A percentile compares a stretch with the other conserved stretches of the same genome.
phyloP scores from a whole-genome alignment of 2,329 filamentous ascomycete genomes.

The Ceratocystis ficicola region DNA sequence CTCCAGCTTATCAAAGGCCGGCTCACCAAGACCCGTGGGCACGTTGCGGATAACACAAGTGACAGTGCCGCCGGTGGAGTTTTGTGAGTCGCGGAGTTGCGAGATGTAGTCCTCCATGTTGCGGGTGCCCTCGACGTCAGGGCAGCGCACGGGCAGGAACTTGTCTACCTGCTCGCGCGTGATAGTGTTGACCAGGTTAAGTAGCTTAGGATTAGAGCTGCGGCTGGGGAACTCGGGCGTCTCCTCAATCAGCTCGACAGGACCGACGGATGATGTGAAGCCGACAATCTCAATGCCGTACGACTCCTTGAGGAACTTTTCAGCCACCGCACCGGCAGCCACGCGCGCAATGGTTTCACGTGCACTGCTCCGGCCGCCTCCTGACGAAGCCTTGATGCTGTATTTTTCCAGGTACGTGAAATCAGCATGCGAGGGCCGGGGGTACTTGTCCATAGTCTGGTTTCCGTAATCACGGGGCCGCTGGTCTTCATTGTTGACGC shows the following conservation, averaged over 20 bases:
- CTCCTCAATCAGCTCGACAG: slow-evolving; percentile 62
- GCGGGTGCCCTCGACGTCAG: slow-evolving; percentile 49
- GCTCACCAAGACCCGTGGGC: slow-evolving; percentile 79
- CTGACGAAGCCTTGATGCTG: slow-evolving; percentile 79
- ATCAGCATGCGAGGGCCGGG: slow-evolving; percentile 84
- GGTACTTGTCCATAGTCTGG: slow-evolving; percentile 82
- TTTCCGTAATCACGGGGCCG: slow-evolving; percentile 82
- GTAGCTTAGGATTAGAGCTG: slow-evolving; percentile 66
- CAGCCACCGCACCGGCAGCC: slow-evolving; percentile 80
- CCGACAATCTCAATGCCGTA: slow-evolving; percentile 85
- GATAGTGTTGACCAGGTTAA: slow-evolving; percentile 59
- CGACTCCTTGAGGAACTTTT: slow-evolving; percentile 74
- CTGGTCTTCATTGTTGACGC: slow-evolving; percentile 86
- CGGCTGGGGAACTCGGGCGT: slow-evolving; percentile 54
- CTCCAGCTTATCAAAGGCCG: slow-evolving; percentile 91
- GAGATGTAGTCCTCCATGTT: slow-evolving; percentile 73
- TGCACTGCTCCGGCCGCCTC: slow-evolving; percentile 83
- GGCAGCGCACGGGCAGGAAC: slow-evolving; percentile 79
- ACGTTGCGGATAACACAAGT: slow-evolving; percentile 85
- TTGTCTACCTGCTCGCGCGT: slow-evolving; percentile 66
- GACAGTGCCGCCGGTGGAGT: slow-evolving; percentile 90
- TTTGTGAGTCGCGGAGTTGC: slow-evolving; percentile 61
- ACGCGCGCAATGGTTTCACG: slow-evolving; percentile 90
- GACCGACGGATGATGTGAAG: slow-evolving; percentile 75
- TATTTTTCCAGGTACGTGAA: slow-evolving; percentile 98